Base-by-base conservation (phyloP, 225 moss, liverwort and hornwort species). In the Marchantia paleacea region DNA sequence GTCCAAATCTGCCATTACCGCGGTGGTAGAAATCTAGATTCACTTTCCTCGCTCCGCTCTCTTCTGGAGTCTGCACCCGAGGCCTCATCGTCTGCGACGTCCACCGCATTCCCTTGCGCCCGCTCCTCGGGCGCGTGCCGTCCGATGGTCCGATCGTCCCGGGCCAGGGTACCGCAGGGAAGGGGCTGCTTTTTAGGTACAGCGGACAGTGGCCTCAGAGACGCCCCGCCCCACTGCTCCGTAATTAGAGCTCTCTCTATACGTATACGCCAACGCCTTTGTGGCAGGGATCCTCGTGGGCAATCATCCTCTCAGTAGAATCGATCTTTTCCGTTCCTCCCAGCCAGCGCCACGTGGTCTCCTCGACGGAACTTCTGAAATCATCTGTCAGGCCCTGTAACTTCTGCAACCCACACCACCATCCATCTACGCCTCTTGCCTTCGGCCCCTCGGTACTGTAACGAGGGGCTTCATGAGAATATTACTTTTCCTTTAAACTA, bases 271-370 rank as follows among this genome's bases (percentile, higher is more conserved):
- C 69, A 70, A 70, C 48, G n/a, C 14, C 24, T 73, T 73, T 25
- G 72, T 73, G 52, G 52, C 72, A 73, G 72, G 52, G 11, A 22
- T 73, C 72, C 72, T 73, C 72, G 72, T 73, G 72, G 72, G 50
- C 72, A 73, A 73, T 73, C 72, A 73, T 73, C 72, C 72, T 19
- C 11, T 20, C 69, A 49, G 72, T 52, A 4, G 72, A 24, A 73
- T 73, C 51, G 52, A 73, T 16, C 24, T 24, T 24, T 16, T 52
- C 72, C 72, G 48, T 73, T 70, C 28, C 9, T 28, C 66, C 62
- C 66, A 1, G 6, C 12, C 11, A n/a, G 0, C 12, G 66, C 25
- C 66, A 29, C 66, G 28, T 29, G 66, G 10, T 6, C 12, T 61
- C 61, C 26, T 12, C 2, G 14, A 0, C 4, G 66, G 29, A 66